Conservation (phyloP, 1,284 basidiomycete genomes). For the Pterulicium gracile region DNA sequence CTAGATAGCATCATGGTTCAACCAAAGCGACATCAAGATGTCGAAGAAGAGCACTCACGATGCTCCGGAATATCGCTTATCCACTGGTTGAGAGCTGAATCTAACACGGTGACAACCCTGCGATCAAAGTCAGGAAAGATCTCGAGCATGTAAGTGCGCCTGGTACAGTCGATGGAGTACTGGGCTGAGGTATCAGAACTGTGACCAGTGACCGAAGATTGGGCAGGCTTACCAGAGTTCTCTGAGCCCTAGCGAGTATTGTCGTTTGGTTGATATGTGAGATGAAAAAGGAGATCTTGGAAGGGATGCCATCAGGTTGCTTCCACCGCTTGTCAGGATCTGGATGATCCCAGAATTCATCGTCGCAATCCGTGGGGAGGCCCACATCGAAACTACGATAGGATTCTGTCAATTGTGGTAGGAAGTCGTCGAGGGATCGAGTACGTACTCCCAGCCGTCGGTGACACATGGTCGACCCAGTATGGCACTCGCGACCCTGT, state of each 20-base stretch:
- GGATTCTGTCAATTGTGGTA: too few relatives aligned
- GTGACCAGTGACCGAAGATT: too few relatives aligned
- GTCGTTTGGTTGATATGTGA: constrained; percentile 38
- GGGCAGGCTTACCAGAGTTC: constrained; percentile 26
- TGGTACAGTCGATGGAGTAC: constrained; percentile 29
- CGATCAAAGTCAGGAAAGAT: constrained; percentile 41
- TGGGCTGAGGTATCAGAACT: too few relatives aligned
- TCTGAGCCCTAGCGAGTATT: constrained; percentile 31
- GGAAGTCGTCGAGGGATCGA: too few relatives aligned
- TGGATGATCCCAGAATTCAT: constrained; percentile 55
- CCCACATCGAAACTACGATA: constrained; percentile 41
- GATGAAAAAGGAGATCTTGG: constrained; percentile 44
- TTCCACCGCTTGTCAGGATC: constrained; percentile 31
- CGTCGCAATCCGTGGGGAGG: constrained; percentile 49
- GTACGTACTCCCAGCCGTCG: too few relatives aligned
- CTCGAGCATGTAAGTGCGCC: constrained; percentile 15
- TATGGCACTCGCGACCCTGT: too few relatives aligned
- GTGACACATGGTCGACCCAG: too few relatives aligned
- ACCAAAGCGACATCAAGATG: too few relatives aligned
- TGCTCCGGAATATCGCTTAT: constrained; percentile 52
- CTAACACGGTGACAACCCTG: constrained; percentile 49
- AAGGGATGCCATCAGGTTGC: constrained; percentile 43
- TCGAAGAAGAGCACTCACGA: too few relatives aligned
- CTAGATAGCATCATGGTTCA: constrained; percentile 25
- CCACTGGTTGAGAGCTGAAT: constrained; percentile 60